These are phyloP conservation scores for Acephala macrosclerotiorum DNA, from an alignment of 2,329 filamentous ascomycete species.

Conservation along the genomic window DNA sequence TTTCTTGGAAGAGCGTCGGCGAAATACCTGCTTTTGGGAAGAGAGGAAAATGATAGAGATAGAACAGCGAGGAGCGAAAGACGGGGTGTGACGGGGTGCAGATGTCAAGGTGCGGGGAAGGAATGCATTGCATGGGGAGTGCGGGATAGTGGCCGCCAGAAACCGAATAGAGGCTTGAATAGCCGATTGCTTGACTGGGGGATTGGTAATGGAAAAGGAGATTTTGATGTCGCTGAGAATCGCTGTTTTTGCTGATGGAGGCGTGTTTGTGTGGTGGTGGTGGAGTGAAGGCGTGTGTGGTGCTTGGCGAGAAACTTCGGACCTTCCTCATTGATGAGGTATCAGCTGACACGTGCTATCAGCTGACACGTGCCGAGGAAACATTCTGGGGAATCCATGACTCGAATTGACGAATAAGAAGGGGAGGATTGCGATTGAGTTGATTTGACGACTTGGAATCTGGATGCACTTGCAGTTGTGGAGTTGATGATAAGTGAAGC, in stretches of 20 bases:
- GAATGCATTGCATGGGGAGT: neutral
- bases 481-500: neutral
- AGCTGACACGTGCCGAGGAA: slow-evolving; percentile 1
- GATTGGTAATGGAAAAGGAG: neutral
- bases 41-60: neutral
- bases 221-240: neutral
- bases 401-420: slow-evolving; percentile 4
- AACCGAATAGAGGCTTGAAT: neutral
- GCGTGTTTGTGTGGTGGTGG: neutral
- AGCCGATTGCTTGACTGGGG: neutral
- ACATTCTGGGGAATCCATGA: neutral
- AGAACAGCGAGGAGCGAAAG: neutral
- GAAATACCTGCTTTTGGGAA: neutral
- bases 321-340: neutral
- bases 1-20: neutral
- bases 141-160: neutral
- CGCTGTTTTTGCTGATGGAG: neutral
- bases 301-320: neutral
- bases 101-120: neutral
- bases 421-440: neutral
- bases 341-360: neutral
- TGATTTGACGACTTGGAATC: no score
- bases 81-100: slow-evolving; percentile 6
- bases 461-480: no score
- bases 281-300: neutral